These are phyloP conservation scores for Apiospora sp. DNA, from an alignment of 2,329 filamentous ascomycete genomes.

Conservation along the genomic window DNA sequence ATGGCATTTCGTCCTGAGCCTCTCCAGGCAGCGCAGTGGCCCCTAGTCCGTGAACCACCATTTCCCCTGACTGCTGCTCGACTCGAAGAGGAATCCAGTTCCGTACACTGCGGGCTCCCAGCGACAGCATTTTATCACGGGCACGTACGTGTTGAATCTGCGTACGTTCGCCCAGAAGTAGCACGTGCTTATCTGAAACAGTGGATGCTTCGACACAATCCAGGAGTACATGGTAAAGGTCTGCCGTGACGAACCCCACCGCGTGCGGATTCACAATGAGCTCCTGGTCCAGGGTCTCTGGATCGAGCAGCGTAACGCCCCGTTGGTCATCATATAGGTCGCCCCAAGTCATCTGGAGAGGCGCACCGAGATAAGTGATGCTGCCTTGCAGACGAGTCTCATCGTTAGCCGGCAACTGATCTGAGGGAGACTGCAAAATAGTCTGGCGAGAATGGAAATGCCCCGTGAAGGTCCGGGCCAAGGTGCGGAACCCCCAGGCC, in stretches of 20 bases:
- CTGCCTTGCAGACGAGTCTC: conserved; percentile 35
- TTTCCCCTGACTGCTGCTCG: conserved; percentile 13
- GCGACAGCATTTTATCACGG: conserved; percentile 38
- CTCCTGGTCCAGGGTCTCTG: conserved; percentile 40
- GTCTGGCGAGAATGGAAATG: conserved; percentile 45
- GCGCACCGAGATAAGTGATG: conserved; percentile 42
- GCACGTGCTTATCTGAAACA: conserved; percentile 41
- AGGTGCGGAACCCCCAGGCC: conserved; percentile 36
- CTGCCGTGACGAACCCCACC: conserved; percentile 36
- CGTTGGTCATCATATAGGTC: conserved; percentile 41
- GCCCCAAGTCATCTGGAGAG: conserved; percentile 43
- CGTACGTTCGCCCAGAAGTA: conserved; percentile 39
- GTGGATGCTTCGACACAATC: conserved; percentile 31
- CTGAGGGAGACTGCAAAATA: conserved; percentile 35
- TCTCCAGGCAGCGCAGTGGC: conserved; percentile 35
- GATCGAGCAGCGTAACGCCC: conserved; percentile 42
- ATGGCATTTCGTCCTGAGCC: not conserved
- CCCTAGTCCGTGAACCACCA: conserved; percentile 30
- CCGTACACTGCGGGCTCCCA: conserved; percentile 41
- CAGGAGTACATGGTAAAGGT: conserved; percentile 35
- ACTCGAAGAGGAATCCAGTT: conserved; percentile 36
- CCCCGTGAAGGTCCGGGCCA: conserved; percentile 44
- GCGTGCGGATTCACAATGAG: conserved; percentile 41
- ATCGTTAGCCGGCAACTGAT: conserved; percentile 5
- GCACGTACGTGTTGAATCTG: conserved; percentile 38